phyloP scores from a whole-genome alignment of 2,329 filamentous ascomycete species.

The Fusarium pilosicola region DNA sequence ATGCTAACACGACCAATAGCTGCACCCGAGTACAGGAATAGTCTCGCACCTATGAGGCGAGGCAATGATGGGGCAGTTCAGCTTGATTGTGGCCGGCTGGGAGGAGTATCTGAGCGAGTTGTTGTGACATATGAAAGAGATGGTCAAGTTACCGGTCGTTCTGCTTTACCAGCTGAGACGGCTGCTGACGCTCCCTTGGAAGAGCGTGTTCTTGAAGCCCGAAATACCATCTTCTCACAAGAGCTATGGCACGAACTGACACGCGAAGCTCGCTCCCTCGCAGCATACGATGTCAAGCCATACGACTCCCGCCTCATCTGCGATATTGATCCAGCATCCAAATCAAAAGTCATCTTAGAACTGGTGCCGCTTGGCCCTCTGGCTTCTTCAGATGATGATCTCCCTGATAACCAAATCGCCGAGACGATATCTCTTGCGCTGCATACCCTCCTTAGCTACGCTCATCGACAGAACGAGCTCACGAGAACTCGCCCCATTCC shows the following conservation, averaged over 20 bases:
- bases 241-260: constrained; percentile 93
- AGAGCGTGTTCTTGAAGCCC: constrained; percentile 75
- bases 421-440: constrained; percentile 74
- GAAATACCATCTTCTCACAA: constrained; percentile 82
- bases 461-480: constrained; percentile 79
- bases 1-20: constrained; percentile 52
- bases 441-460: constrained; percentile 79
- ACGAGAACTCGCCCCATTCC: constrained; percentile 69
- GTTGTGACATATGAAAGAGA: constrained; percentile 72
- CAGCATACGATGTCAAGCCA: constrained; percentile 75
- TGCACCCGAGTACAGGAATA: constrained; percentile 68
- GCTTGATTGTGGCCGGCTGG: constrained; percentile 71
- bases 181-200: constrained; percentile 67
- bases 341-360: constrained; percentile 69
- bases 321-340: constrained; percentile 60
- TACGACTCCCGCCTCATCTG: constrained; percentile 68
- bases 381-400: constrained; percentile 45
- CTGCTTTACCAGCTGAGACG: constrained; percentile 61
- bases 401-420: constrained; percentile 63
- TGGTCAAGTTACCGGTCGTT: constrained; percentile 67
- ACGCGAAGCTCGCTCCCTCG: constrained; percentile 79
- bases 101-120: constrained; percentile 67
- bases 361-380: constrained; percentile 68
- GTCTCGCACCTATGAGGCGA: constrained; percentile 82
- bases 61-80: constrained; percentile 78